Evolutionary conservation across 305 asterid genomes (phyloP).

Genomic region (Salvia sclarea): DNA sequence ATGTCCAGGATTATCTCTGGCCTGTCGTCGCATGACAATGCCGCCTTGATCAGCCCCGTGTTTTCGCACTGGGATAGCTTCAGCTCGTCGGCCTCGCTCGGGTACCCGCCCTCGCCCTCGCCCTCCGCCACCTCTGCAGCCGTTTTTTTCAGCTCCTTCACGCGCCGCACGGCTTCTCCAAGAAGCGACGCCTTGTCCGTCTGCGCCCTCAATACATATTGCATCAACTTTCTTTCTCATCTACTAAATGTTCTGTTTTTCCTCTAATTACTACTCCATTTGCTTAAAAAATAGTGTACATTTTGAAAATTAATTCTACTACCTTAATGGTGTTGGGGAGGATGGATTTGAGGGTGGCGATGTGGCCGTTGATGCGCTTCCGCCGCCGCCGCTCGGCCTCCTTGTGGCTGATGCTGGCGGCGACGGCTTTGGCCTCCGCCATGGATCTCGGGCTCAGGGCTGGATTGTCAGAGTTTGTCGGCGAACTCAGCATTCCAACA

Average conservation of each 20-base stretch:
- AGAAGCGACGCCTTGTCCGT: constrained; percentile 89
- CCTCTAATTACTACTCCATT: no score
- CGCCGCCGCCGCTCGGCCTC: constrained; percentile 84
- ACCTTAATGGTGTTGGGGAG: constrained; percentile 79
- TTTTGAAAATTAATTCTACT: no score
- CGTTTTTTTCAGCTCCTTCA: constrained; percentile 60
- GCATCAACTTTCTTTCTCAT: no score
- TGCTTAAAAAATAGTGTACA: no score
- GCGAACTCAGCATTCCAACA: constrained; percentile 37
- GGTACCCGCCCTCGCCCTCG: constrained; percentile 34
- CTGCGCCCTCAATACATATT: no score
- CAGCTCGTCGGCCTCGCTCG: constrained; percentile 69
- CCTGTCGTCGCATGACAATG: constrained; percentile 75
- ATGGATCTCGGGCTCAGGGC: constrained; percentile 46
- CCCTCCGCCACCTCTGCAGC: constrained; percentile 41
- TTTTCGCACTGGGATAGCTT: constrained; percentile 42
- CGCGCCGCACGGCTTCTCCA: constrained; percentile 75
- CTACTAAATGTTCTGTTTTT: no score
- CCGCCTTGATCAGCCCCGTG: constrained; percentile 47
- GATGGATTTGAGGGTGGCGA: constrained; percentile 73
- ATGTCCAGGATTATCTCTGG: constrained; percentile 59
- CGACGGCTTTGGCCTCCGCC: constrained; percentile 69
- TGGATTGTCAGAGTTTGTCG: constrained; percentile 32
- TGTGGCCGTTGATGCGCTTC: constrained; percentile 75
- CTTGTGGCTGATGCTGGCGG: constrained; percentile 74